A percentile compares a stretch with the other conserved stretches of the same genome.
Evolutionary conservation across 208 protist genomes (phyloP).

Genomic region (Leishmania amazonensis): DNA sequence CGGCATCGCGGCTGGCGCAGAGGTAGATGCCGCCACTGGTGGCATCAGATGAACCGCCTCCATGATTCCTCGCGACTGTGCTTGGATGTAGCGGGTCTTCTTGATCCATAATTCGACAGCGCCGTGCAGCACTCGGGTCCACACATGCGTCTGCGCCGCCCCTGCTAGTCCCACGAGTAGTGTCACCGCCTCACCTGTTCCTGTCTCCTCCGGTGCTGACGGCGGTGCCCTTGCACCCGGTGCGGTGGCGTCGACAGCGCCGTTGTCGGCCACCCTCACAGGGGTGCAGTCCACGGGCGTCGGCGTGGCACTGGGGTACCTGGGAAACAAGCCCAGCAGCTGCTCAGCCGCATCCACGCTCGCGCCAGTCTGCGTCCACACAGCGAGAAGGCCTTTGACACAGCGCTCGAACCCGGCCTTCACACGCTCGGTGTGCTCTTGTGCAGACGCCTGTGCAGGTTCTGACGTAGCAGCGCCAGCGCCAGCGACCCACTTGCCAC

Average conservation of each 20-base stretch:
- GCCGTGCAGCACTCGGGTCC: conserved; percentile 8
- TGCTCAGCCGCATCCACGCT: conserved; percentile 2
- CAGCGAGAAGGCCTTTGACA: conserved; percentile 14
- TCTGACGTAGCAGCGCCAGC: background rate
- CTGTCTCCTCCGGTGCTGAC: background rate
- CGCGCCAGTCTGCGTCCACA: conserved; percentile 23
- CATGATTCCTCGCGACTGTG: background rate
- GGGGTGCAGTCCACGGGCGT: background rate
- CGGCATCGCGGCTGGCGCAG: background rate
- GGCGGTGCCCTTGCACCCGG: background rate
- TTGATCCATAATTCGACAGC: conserved; percentile 10
- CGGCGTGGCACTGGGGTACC: background rate
- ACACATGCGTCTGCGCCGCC: conserved; percentile 5
- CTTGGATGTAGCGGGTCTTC: conserved; percentile 19
- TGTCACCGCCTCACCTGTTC: background rate
- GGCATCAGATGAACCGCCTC: background rate
- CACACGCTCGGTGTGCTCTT: background rate
- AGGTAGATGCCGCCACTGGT: background rate
- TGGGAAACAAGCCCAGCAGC: conserved; percentile 8
- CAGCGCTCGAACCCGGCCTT: conserved; percentile 8
- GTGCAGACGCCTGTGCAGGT: background rate
- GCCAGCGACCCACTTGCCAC: background rate
- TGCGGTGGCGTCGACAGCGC: background rate
- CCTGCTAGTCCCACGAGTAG: conserved; percentile 4
- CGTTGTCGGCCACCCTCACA: background rate